phyloP scores from a whole-genome alignment of 345 rosid genomes.

The Camelina sativa region DNA sequence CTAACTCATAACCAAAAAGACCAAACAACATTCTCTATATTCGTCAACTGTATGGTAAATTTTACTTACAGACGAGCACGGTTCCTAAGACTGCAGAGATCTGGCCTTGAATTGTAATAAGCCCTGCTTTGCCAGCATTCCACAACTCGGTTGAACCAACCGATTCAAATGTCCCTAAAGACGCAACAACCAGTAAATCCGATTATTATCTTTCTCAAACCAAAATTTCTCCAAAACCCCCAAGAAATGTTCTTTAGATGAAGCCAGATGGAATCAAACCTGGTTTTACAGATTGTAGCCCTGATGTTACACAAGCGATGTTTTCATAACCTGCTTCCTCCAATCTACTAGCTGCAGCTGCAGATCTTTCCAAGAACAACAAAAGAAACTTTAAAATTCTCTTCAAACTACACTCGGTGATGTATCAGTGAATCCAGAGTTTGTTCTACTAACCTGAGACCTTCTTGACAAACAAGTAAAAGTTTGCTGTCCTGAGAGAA shows the following conservation, averaged over 20 bases:
- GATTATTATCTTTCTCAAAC: neutral
- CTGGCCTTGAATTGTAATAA: conserved; percentile 84
- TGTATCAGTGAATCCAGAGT: conserved; percentile 26
- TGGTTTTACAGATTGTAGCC: conserved; percentile 85
- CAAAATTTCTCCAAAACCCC: conserved; percentile 2
- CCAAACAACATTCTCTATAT: neutral
- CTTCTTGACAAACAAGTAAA: conserved; percentile 91
- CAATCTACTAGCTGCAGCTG: conserved; percentile 79
- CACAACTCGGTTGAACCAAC: conserved; percentile 72
- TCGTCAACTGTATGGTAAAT: neutral
- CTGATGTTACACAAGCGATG: conserved; percentile 83
- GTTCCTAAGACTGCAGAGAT: conserved; percentile 94
- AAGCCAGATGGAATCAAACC: conserved; percentile 48
- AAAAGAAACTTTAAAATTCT: conserved; percentile 7
- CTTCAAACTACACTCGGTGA: neutral
- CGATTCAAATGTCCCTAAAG: conserved; percentile 76
- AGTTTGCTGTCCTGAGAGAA: conserved; percentile 76
- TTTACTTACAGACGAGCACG: conserved; percentile 80
- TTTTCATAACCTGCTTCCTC: conserved; percentile 76
- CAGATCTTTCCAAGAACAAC: conserved; percentile 60
- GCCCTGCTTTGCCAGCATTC: conserved; percentile 93
- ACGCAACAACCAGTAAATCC: neutral
- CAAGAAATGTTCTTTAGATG: conserved; percentile 9
- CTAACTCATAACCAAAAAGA: conserved; percentile 3
- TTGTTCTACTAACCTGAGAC: conserved; percentile 67